Conservation (phyloP, 768 basidiomycete species). For the Amanita pseudoporphyria region DNA sequence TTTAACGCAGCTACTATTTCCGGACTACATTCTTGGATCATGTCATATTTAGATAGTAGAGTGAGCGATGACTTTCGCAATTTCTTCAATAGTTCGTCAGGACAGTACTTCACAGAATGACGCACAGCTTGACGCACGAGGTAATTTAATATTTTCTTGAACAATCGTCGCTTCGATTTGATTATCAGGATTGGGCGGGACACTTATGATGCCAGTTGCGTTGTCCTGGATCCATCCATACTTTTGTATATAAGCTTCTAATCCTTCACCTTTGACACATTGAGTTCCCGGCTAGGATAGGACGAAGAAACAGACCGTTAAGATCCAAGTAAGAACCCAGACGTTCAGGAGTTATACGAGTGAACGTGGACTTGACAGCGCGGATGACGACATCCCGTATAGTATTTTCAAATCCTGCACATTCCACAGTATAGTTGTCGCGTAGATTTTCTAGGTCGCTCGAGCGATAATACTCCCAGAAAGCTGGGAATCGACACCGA, state of each 20-base stretch:
- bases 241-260: slow-evolving; percentile 50
- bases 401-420: slow-evolving; percentile 75
- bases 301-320: slow-evolving; percentile 30
- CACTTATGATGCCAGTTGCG: slow-evolving; percentile 43
- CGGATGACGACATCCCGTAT: slow-evolving; percentile 69
- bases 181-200: slow-evolving; percentile 83
- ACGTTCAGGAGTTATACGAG: slow-evolving; percentile 56
- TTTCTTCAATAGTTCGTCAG: slow-evolving; percentile 33
- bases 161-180: slow-evolving; percentile 81
- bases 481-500: slow-evolving; percentile 81
- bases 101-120: slow-evolving; percentile 1
- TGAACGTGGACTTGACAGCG: slow-evolving; percentile 73
- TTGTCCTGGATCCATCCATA: slow-evolving; percentile 60
- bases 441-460: slow-evolving; percentile 60
- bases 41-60: slow-evolving; percentile 42
- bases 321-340: slow-evolving; percentile 67
- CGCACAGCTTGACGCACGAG: slow-evolving; percentile 43
- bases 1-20: slow-evolving; percentile 11
- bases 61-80: slow-evolving; percentile 69
- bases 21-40: background rate
- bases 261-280: slow-evolving; percentile 34
- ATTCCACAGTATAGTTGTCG: slow-evolving; percentile 83
- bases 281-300: background rate
- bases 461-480: slow-evolving; percentile 73
- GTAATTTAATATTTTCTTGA: slow-evolving; percentile 72